Percentiles rank a stretch among this genome's conserved stretches.
These are phyloP conservation scores for Phialophora verrucosa DNA, from an alignment of 2,329 filamentous ascomycete genomes.

Conservation along the genomic window DNA sequence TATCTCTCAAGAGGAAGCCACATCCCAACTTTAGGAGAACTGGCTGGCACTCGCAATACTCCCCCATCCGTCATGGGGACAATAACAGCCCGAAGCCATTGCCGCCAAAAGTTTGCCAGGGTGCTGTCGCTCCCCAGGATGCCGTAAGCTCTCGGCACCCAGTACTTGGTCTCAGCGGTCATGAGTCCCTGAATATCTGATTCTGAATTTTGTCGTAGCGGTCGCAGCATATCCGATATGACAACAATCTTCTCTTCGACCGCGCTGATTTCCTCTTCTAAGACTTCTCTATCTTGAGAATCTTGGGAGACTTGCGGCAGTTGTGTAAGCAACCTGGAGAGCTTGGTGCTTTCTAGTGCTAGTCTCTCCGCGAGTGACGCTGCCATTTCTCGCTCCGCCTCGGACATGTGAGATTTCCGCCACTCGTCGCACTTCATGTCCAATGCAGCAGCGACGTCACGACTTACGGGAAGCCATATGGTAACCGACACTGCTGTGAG, in stretches of 20 bases:
- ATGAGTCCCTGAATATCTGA: conserved; percentile 97
- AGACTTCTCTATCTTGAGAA: conserved; percentile 75
- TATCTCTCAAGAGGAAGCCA: conserved; percentile 98
- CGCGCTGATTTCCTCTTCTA: conserved; percentile 93
- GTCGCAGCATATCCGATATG: conserved; percentile 94
- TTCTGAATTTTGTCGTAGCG: conserved; percentile 89
- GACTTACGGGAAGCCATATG: conserved; percentile 87
- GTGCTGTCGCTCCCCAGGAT: conserved; percentile 83
- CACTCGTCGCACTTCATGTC: conserved; percentile 78
- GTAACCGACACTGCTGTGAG: conserved; percentile 90
- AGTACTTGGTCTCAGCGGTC: conserved; percentile 91
- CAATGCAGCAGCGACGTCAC: conserved; percentile 77
- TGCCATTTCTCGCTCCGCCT: conserved; percentile 91
- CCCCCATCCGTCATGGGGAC: conserved; percentile 93
- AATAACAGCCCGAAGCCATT: conserved; percentile 93
- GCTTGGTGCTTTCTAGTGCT: conserved; percentile 82
- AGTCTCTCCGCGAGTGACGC: conserved; percentile 88
- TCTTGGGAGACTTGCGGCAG: conserved; percentile 81
- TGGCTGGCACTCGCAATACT: conserved; percentile 80
- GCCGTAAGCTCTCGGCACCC: conserved; percentile 92
- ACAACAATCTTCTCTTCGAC: conserved; percentile 96
- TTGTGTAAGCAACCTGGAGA: conserved; percentile 84
- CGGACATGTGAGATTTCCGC: conserved; percentile 95
- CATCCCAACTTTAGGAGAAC: conserved; percentile 85
- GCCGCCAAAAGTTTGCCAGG: conserved; percentile 94